Percentiles rank a stretch among this genome's conserved stretches.
Conservation (phyloP, 177 flowering plant species). For the Tripterygium wilfordii region DNA sequence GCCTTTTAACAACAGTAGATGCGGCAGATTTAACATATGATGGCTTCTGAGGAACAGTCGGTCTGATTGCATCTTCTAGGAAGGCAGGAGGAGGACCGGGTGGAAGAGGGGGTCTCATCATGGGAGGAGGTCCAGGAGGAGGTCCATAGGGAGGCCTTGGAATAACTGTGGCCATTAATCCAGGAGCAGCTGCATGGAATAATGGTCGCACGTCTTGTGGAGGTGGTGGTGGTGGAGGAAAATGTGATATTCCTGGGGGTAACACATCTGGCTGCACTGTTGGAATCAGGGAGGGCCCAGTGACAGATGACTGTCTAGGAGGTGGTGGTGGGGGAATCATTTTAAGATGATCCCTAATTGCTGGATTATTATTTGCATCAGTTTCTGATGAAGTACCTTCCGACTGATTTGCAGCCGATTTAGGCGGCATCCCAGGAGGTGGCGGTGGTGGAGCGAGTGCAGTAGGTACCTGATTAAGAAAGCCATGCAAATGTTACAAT, state of each 20-base stretch:
- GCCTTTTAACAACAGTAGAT: slow-evolving; percentile 96
- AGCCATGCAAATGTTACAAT: no score
- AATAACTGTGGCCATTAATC: slow-evolving; percentile 54
- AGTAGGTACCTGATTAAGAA: slow-evolving; percentile 33
- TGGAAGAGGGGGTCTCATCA: slow-evolving; percentile 85
- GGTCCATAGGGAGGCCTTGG: slow-evolving; percentile 78
- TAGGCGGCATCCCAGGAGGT: slow-evolving; percentile 56
- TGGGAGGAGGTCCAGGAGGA: slow-evolving; percentile 72
- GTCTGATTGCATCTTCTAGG: slow-evolving; percentile 39
- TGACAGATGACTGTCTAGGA: slow-evolving; percentile 38
- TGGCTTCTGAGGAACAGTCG: slow-evolving; percentile 62
- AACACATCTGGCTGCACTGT: slow-evolving; percentile 67
- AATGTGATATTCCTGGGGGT: slow-evolving; percentile 78
- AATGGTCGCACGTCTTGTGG: slow-evolving; percentile 65
- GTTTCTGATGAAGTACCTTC: slow-evolving; percentile 39
- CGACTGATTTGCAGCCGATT: slow-evolving; percentile 32
- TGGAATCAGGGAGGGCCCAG: slow-evolving; percentile 42
- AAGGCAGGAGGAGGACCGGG: slow-evolving; percentile 64
- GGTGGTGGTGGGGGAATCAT: slow-evolving; percentile 73
- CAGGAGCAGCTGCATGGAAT: slow-evolving; percentile 51
- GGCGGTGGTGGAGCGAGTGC: slow-evolving; percentile 80
- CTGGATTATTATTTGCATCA: slow-evolving; percentile 31
- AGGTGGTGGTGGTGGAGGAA: slow-evolving; percentile 84
- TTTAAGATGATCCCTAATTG: slow-evolving; percentile 40
- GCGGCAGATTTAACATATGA: slow-evolving; percentile 96